phyloP scores from a whole-genome alignment of 1,284 basidiomycete genomes.

The Somion occarium region DNA sequence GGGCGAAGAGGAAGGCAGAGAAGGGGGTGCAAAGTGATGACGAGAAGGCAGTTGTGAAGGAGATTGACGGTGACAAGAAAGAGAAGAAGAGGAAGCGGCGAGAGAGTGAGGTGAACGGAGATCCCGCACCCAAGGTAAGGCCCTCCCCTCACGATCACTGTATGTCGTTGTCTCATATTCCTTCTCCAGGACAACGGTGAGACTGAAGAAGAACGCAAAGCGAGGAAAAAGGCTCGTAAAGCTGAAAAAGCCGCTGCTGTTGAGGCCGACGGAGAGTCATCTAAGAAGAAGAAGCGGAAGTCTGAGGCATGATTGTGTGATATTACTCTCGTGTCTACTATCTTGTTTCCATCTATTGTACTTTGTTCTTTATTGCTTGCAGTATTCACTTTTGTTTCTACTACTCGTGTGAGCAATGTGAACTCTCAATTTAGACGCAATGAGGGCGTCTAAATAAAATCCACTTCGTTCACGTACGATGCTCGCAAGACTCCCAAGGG shows the following conservation, averaged over 20 bases:
- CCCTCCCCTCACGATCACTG: constrained; percentile 1
- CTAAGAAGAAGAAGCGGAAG: constrained; percentile 71
- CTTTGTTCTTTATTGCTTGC: constrained; percentile 4
- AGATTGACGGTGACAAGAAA: constrained; percentile 43
- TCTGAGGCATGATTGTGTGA: constrained; percentile 35
- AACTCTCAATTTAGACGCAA: background rate
- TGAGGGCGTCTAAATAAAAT: background rate
- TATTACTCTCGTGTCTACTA: constrained; percentile 8
- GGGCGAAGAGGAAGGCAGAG: constrained; percentile 61
- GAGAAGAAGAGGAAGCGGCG: constrained; percentile 71
- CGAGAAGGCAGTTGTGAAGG: constrained; percentile 38
- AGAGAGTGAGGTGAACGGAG: constrained; percentile 47
- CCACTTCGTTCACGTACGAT: background rate
- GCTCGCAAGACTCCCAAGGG: background rate
- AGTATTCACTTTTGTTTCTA: constrained; percentile 1
- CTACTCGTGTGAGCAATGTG: background rate
- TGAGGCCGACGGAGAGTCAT: constrained; percentile 41
- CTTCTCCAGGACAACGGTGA: too few relatives aligned
- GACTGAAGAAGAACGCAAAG: constrained; percentile 70
- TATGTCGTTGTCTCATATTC: constrained; percentile 1
- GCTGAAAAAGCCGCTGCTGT: constrained; percentile 60
- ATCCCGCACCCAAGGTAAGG: constrained; percentile 40
- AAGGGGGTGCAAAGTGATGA: constrained; percentile 46
- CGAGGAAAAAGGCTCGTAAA: constrained; percentile 62
- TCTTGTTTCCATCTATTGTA: constrained; percentile 6